Evolutionary conservation across 2,329 filamentous ascomycete species (phyloP), one percentile per base, ranked within the genome.

Genomic region (Aspergillus tanneri): DNA sequence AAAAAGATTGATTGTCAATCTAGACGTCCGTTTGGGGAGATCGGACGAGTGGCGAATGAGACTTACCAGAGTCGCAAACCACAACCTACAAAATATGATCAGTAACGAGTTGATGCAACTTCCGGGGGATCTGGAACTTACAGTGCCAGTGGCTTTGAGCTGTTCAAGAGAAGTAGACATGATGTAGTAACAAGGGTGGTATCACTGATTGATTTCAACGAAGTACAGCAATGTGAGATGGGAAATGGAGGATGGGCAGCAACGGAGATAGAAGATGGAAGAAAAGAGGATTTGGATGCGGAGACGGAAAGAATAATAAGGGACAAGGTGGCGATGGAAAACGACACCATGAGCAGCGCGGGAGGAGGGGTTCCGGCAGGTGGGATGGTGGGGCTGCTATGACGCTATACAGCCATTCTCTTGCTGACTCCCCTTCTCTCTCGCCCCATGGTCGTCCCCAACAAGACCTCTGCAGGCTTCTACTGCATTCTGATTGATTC

Each of bases 131-230:
- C 23, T 41, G 30, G 35, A 56, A 88, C 89, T 76, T 82, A 95
- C 90, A 69, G 93, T 99, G 86, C 93, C 93, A 72, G 87, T 76
- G 79, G 89, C 85, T 83, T 99, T 99, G 74, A 99, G 84, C 80
- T 97, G 91, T 66, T 97, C 93, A 66, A 99, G 87, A 75, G 91
- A 89, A 75, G 78, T 86, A 75, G 89, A 76, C 91, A 96, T 96
- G 58, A 46, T 73, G 60, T 54, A 28, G 34, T 27, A 18, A 21
- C n/a, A 27, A 44, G 21, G n/a, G 18, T 36, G 27, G 44, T 36
- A 46, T 46, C 25, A 36, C 36, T n/a, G n/a, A n/a, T n/a, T 36
- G 41, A 43, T 19, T 16, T 22, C 22, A 25, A 19, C 25, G 14
- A 39, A 24, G 14, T 14, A 25, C 12, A 18, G 12, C 9, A 22